Evolutionary conservation across 2,329 filamentous ascomycete genomes (phyloP).

Genomic region (Neurospora sp.): DNA sequence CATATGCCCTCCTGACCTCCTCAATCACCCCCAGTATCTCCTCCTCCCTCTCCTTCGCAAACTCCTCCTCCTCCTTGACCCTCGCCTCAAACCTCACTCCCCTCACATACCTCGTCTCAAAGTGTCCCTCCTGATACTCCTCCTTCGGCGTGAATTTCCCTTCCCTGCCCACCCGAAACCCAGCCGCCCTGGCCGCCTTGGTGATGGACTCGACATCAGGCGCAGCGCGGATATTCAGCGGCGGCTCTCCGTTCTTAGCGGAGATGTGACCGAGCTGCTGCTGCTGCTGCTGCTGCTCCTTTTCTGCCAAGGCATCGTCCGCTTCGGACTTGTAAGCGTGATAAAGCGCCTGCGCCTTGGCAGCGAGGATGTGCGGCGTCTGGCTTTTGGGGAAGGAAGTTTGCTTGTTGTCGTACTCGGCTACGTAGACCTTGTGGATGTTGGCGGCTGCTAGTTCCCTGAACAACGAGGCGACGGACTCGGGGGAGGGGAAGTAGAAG

Average conservation of each 20-base stretch:
- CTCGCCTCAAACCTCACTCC: conserved; percentile 22
- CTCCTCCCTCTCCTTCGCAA: conserved; percentile 20
- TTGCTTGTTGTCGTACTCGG: conserved; percentile 30
- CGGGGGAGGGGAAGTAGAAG: conserved; percentile 41
- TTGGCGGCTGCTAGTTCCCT: background rate
- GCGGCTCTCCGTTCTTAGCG: too few relatives aligned
- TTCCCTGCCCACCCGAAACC: conserved; percentile 30
- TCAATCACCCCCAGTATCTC: conserved; percentile 23
- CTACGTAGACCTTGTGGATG: conserved; percentile 29
- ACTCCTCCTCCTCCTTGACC: conserved; percentile 20
- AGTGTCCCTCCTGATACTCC: conserved; percentile 34
- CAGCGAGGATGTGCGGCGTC: conserved; percentile 41
- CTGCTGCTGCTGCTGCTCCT: too few relatives aligned
- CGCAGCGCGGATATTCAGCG: background rate
- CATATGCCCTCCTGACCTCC: conserved; percentile 6
- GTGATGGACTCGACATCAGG: conserved; percentile 28
- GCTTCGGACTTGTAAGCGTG: conserved; percentile 22
- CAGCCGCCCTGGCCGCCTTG: conserved; percentile 24
- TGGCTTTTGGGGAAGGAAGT: conserved; percentile 22
- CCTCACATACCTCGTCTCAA: conserved; percentile 32
- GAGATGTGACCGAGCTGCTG: too few relatives aligned
- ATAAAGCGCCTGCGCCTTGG: conserved; percentile 36
- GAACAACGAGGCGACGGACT: conserved; percentile 17
- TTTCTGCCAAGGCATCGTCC: too few relatives aligned
- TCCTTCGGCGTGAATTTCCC: conserved; percentile 25